These are phyloP conservation scores for Malassezia vespertilionis DNA, from an alignment of 1,284 basidiomycete species.

Conservation along the genomic window DNA sequence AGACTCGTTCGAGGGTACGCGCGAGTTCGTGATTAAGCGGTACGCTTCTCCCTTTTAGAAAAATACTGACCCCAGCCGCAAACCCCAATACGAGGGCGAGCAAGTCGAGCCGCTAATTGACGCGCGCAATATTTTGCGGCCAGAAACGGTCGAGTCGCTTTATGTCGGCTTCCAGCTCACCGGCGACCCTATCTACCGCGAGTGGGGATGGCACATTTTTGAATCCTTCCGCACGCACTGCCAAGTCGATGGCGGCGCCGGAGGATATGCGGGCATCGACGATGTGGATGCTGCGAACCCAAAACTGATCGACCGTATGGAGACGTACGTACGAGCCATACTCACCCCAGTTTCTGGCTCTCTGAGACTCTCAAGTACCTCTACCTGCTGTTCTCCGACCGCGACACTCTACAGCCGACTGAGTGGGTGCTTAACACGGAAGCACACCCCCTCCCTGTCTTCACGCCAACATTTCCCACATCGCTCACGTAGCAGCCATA, in stretches of 20 bases:
- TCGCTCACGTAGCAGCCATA: conserved; percentile 13
- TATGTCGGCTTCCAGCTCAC: conserved; percentile 77
- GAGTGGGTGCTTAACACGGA: conserved; percentile 73
- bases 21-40: conserved; percentile 15
- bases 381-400: conserved; percentile 74
- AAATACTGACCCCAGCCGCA: conserved; percentile 1
- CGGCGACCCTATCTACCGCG: conserved; percentile 68
- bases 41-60: not conserved
- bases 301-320: conserved; percentile 74
- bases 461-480: conserved; percentile 29
- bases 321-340: conserved; percentile 57
- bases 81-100: not conserved
- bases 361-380: conserved; percentile 89
- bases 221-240: conserved; percentile 76
- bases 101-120: conserved; percentile 56
- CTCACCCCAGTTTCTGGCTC: conserved; percentile 49
- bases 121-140: conserved; percentile 74
- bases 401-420: conserved; percentile 57
- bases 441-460: conserved; percentile 44
- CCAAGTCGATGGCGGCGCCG: conserved; percentile 54
- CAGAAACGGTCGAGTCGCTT: conserved; percentile 86
- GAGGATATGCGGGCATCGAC: conserved; percentile 72
- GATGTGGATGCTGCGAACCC: conserved; percentile 60
- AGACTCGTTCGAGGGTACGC: conserved; percentile 55
- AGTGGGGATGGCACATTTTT: conserved; percentile 82